Base-by-base conservation (phyloP, 169 alveolate genomes). In the Cryptosporidium sp. region DNA sequence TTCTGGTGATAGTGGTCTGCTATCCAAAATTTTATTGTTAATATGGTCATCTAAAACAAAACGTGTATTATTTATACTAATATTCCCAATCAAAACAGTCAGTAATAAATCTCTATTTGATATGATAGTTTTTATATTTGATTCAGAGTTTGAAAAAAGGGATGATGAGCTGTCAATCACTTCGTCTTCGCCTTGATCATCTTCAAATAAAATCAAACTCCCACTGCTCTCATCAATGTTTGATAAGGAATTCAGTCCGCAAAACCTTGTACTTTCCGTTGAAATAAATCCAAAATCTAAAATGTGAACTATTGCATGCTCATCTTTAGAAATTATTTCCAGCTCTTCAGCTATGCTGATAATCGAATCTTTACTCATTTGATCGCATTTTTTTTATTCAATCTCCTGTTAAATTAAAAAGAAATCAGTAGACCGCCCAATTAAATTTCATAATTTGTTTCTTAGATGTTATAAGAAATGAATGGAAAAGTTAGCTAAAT, bases 251-350 rank as follows among this genome's bases (percentile, higher is more conserved):
- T 37, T 21, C 60, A 73, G 21, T n/a, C 58, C 58, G 58, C 71
- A 44, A 26, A 80, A 21, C 45, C 37, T 39, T 80, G 5, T 1
- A 44, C 75, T 65, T 67, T 80, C 89, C 5, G 18, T 65, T 5
- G 69, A 42, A 62, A 80, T 51, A 80, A 80, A 80, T 7, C 89
- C 89, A 80, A 62, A 80, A 45, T 80, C 89, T 12, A 80, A 45
- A 48, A 80, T 62, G 21, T 80, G 89, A 23, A 60, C 45, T 7
- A 80, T 51, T 12, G 26, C 10, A 42, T 51, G n/a, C 14, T 62
- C 65, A 39, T 80, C 73, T 23, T 44, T 80, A 29, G 75, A 80
- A 18, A 80, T 80, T 18, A 23, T 26, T 48, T 62, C 73, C 48
- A 80, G 45, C 65, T 80, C 89, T 14, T 58, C 62, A 44, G 45